Conservation (phyloP, 2,329 filamentous ascomycete species). For the Rhynchosporium graminicola region DNA sequence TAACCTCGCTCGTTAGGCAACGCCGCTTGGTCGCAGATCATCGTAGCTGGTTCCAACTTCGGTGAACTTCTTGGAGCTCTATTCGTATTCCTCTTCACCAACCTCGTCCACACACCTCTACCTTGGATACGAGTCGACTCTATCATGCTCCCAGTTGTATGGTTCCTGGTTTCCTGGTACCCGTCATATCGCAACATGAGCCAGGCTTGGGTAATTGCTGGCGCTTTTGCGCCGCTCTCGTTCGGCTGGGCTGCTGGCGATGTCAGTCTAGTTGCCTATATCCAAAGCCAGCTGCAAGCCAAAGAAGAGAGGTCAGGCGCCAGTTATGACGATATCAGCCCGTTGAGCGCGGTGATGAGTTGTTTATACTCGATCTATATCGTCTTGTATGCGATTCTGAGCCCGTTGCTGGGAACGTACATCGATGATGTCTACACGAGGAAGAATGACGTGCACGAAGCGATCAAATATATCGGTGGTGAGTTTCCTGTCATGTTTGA, state of each 20-base stretch:
- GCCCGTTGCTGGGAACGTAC: constrained; percentile 6
- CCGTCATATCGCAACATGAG: neutral
- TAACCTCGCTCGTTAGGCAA: neutral
- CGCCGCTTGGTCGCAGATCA: constrained; percentile 13
- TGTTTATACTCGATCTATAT: constrained; percentile 9
- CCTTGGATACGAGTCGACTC: constrained; percentile 12
- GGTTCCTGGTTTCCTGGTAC: constrained; percentile 4
- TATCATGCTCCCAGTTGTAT: neutral
- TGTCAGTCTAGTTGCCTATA: constrained; percentile 10
- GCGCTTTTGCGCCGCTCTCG: neutral
- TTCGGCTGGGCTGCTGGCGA: constrained; percentile 13
- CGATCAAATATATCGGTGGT: constrained; percentile 9
- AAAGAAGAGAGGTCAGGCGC: neutral
- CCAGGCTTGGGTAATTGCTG: constrained; percentile 1
- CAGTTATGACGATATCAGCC: neutral
- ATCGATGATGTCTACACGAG: neutral
- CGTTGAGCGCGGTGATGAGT: constrained; percentile 10
- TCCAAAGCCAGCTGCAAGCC: constrained; percentile 4
- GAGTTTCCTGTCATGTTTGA: neutral
- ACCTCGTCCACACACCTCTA: neutral
- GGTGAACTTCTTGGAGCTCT: constrained; percentile 11
- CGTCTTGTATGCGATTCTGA: constrained; percentile 6
- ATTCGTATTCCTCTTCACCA: constrained; percentile 6
- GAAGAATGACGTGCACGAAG: neutral
- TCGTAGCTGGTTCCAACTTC: constrained; percentile 8